Conservation (phyloP, 2,329 filamentous ascomycete species). For the Aspergillus spinulosporus region DNA sequence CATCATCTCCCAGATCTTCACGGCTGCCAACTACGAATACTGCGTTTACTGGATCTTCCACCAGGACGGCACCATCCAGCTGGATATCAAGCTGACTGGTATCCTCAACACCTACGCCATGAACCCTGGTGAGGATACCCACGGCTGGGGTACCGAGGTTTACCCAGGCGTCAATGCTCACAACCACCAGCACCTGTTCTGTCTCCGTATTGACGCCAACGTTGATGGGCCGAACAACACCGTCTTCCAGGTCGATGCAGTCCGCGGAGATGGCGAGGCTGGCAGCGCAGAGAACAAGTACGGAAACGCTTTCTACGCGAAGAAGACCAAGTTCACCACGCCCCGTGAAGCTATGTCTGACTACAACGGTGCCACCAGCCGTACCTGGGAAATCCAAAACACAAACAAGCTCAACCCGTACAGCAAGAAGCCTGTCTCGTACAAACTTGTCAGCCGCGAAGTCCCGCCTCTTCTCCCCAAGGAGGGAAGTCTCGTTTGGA, state of each 20-base stretch:
- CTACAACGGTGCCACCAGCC: constrained; percentile 74
- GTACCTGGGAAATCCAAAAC: constrained; percentile 91
- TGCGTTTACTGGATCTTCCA: constrained; percentile 86
- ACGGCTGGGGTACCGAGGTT: constrained; percentile 89
- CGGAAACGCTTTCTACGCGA: constrained; percentile 86
- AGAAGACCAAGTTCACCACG: constrained; percentile 76
- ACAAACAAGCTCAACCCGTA: constrained; percentile 80
- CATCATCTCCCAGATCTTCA: constrained; percentile 88
- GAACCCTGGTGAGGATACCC: constrained; percentile 74
- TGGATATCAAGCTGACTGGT: constrained; percentile 87
- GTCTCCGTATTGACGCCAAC: constrained; percentile 81
- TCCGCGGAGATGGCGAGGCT: constrained; percentile 68
- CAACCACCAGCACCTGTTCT: constrained; percentile 96
- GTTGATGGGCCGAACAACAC: constrained; percentile 84
- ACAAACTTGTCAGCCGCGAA: constrained; percentile 88
- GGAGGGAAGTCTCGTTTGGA: constrained; percentile 80
- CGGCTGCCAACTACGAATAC: constrained; percentile 95
- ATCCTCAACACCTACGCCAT: constrained; percentile 91
- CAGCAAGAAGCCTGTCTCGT: constrained; percentile 79
- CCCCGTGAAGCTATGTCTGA: constrained; percentile 69
- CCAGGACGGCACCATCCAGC: constrained; percentile 87
- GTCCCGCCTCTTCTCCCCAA: constrained; percentile 79
- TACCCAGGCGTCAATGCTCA: constrained; percentile 90
- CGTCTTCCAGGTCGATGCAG: constrained; percentile 78
- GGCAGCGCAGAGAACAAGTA: constrained; percentile 82